Percentiles rank a stretch among this genome's conserved stretches.
phyloP scores from a whole-genome alignment of 2,329 filamentous ascomycete genomes.

The Pseudocercospora vitis region DNA sequence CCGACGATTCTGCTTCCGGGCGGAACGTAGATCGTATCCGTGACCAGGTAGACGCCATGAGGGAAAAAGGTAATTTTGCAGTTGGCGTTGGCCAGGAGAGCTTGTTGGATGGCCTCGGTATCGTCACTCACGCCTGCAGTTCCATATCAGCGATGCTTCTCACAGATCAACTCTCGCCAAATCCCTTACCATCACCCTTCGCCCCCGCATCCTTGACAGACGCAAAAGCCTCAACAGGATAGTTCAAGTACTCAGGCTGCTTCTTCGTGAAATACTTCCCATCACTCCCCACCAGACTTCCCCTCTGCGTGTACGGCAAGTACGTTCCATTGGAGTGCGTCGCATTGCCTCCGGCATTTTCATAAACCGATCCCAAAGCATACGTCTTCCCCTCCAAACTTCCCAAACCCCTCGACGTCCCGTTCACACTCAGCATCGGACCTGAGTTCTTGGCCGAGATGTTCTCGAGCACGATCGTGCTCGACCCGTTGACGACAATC shows the following conservation, averaged over 20 bases:
- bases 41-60: conserved; percentile 49
- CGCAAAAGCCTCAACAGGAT: conserved; percentile 44
- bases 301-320: conserved; percentile 24
- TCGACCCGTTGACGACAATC: conserved; percentile 22
- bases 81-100: conserved; percentile 25
- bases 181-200: conserved; percentile 23
- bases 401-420: conserved; percentile 28
- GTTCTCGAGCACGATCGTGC: conserved; percentile 29
- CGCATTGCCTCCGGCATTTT: conserved; percentile 21
- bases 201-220: conserved; percentile 50
- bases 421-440: conserved; percentile 27
- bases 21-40: conserved; percentile 50
- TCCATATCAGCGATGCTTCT: conserved; percentile 32
- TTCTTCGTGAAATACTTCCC: conserved; percentile 45
- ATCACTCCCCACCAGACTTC: conserved; percentile 23
- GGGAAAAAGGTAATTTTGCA: conserved; percentile 48
- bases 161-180: background rate
- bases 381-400: conserved; percentile 39
- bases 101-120: conserved; percentile 33
- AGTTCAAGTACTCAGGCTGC: conserved; percentile 48
- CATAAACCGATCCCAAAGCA: conserved; percentile 26
- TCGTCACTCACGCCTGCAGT: conserved; percentile 39
- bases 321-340: conserved; percentile 20
- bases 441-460: conserved; percentile 26
- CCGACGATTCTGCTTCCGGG: conserved; percentile 55